Conservation (phyloP, 1,139 yeast genomes). For the Lodderomyces pseudojiufengensis region DNA sequence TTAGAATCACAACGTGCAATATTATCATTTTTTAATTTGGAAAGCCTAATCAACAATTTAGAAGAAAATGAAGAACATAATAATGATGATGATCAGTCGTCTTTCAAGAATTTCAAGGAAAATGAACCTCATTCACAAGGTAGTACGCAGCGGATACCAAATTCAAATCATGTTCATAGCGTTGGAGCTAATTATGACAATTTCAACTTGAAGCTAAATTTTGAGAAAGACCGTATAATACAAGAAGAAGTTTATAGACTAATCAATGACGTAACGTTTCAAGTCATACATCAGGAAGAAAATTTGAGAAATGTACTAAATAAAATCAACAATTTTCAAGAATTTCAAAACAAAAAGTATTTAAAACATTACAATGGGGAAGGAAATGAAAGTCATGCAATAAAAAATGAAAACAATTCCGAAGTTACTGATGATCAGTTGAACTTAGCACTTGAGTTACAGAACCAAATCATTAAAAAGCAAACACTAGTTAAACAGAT, state of each 20-base stretch:
- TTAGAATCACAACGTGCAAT: slow-evolving; percentile 33
- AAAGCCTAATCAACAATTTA: slow-evolving; percentile 26
- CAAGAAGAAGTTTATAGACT: slow-evolving; percentile 44
- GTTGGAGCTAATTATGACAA: background rate
- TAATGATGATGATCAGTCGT: too few species aligned
- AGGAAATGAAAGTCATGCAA: background rate
- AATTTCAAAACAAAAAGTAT: slow-evolving; percentile 6
- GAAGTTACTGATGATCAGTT: slow-evolving; percentile 3
- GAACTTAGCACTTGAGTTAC: slow-evolving; percentile 6
- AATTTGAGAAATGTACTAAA: slow-evolving; percentile 22
- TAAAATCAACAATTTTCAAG: slow-evolving; percentile 18
- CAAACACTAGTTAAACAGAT: slow-evolving; percentile 15
- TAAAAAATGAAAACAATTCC: slow-evolving; percentile 2
- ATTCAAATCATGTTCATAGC: slow-evolving; percentile 2
- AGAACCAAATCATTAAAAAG: slow-evolving; percentile 21
- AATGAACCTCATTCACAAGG: slow-evolving; percentile 1
- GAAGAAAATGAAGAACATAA: too few species aligned
- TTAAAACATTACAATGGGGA: background rate
- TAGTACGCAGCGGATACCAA: background rate
- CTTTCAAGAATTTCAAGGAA: too few species aligned
- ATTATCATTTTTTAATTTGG: slow-evolving; percentile 36
- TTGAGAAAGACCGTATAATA: slow-evolving; percentile 29
- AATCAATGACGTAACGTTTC: slow-evolving; percentile 40
- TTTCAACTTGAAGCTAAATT: slow-evolving; percentile 10
- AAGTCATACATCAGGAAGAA: slow-evolving; percentile 31